phyloP scores from a whole-genome alignment of 1,284 basidiomycete genomes.

The Trametes polyzona region DNA sequence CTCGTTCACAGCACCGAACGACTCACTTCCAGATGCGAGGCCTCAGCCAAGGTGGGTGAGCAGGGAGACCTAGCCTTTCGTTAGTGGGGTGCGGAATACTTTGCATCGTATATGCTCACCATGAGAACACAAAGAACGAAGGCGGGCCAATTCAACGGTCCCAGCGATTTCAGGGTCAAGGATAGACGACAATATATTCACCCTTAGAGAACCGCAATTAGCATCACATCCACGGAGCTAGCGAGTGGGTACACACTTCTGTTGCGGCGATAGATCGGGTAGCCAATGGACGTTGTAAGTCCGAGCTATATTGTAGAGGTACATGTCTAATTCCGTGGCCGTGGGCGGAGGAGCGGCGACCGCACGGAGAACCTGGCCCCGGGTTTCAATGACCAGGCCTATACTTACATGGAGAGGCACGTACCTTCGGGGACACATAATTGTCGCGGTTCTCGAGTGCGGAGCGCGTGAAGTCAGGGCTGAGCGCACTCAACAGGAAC shows the following conservation, averaged over 20 bases:
- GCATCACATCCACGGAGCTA: neutral
- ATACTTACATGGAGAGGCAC: conserved; percentile 20
- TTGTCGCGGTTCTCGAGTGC: conserved; percentile 54
- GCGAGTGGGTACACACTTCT: conserved; percentile 51
- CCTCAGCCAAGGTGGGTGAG: conserved; percentile 71
- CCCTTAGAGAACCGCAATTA: conserved; percentile 38
- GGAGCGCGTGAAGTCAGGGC: conserved; percentile 59
- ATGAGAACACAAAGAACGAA: conserved; percentile 59
- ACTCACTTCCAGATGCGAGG: conserved; percentile 76
- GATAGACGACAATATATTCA: conserved; percentile 59
- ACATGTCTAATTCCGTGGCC: conserved; percentile 57
- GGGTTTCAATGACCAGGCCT: conserved; percentile 2
- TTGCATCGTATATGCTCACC: conserved; percentile 46
- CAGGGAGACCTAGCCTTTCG: conserved; percentile 59
- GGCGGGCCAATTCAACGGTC: conserved; percentile 57
- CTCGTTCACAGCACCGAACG: neutral
- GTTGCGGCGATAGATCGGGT: conserved; percentile 61
- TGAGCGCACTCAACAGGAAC: conserved; percentile 57
- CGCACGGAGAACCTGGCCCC: conserved; percentile 53
- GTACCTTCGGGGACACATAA: conserved; percentile 57
- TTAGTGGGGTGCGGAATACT: neutral
- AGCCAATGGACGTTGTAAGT: conserved; percentile 62
- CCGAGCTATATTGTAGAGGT: conserved; percentile 56
- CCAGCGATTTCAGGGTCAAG: conserved; percentile 53
- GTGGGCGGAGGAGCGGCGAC: conserved; percentile 57